These are phyloP conservation scores for Haplosporangium sp. DNA, from an alignment of 371 early-diverging fungal species.

Conservation along the genomic window DNA sequence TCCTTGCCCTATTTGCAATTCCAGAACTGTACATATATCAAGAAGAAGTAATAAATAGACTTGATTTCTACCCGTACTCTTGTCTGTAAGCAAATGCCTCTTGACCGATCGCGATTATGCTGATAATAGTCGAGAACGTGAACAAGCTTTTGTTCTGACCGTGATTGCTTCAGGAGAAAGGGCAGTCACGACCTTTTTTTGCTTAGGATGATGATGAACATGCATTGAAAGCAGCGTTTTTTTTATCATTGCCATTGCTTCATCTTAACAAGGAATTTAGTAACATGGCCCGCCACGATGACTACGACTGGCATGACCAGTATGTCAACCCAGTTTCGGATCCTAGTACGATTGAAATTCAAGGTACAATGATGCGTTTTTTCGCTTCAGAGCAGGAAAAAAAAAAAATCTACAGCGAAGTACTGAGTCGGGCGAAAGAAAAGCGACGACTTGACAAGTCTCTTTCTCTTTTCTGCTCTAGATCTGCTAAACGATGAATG, in stretches of 20 bases:
- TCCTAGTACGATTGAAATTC: slow-evolving; percentile 40
- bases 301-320: slow-evolving; percentile 43
- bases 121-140: no score
- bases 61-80: no score
- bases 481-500: slow-evolving; percentile 52
- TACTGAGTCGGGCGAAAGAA: neutral
- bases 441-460: no score
- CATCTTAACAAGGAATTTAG: neutral
- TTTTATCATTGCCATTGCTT: neutral
- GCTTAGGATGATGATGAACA: no score
- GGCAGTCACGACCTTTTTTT: neutral
- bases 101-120: no score
- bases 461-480: slow-evolving; percentile 5
- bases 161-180: no score
- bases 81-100: no score
- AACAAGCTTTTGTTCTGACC: no score
- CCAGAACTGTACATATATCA: no score
- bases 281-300: slow-evolving; percentile 36
- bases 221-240: neutral
- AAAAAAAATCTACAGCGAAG: no score
- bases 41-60: no score
- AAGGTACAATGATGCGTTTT: slow-evolving; percentile 17
- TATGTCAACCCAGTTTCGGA: slow-evolving; percentile 25
- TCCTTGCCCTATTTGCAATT: slow-evolving; percentile 87
- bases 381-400: neutral